These are phyloP conservation scores for Apiotrichum brassicae DNA, from an alignment of 1,284 basidiomycete species.

Conservation along the genomic window DNA sequence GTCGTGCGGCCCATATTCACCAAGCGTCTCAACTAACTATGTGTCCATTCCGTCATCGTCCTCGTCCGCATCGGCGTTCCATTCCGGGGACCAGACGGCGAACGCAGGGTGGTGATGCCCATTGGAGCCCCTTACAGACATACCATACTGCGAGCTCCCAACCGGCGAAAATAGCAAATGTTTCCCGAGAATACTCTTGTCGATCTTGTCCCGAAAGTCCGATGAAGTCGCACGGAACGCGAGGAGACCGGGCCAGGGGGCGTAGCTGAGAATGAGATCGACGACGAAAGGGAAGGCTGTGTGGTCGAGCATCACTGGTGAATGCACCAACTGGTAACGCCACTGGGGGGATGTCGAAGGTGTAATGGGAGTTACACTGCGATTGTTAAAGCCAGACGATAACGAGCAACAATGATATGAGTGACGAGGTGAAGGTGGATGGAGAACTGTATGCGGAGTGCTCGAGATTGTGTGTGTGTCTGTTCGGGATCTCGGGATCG, in stretches of 20 bases:
- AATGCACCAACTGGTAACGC: too few species aligned
- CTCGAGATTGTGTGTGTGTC: too few species aligned
- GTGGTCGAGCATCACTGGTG: too few species aligned
- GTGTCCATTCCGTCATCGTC: not conserved
- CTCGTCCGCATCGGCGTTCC: conserved; percentile 1
- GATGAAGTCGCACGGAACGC: not conserved
- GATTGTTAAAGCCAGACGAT: too few species aligned
- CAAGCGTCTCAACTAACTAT: not conserved
- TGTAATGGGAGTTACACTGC: too few species aligned
- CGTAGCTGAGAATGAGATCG: not conserved
- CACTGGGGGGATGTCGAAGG: too few species aligned
- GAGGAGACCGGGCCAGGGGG: not conserved
- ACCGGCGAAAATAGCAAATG: not conserved
- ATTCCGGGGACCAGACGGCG: not conserved
- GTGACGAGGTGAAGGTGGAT: too few species aligned
- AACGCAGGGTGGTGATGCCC: not conserved
- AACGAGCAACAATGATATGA: too few species aligned
- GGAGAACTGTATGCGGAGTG: too few species aligned
- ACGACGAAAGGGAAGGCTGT: conserved; percentile 1
- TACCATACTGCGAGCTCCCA: not conserved
- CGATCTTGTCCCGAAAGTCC: not conserved
- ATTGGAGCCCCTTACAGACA: not conserved
- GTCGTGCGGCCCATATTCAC: not conserved
- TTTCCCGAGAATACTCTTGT: not conserved
- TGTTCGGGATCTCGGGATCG: too few species aligned